Conservation (phyloP, 805 yeast genomes). For the Wickerhamomyces hampshirensis region DNA sequence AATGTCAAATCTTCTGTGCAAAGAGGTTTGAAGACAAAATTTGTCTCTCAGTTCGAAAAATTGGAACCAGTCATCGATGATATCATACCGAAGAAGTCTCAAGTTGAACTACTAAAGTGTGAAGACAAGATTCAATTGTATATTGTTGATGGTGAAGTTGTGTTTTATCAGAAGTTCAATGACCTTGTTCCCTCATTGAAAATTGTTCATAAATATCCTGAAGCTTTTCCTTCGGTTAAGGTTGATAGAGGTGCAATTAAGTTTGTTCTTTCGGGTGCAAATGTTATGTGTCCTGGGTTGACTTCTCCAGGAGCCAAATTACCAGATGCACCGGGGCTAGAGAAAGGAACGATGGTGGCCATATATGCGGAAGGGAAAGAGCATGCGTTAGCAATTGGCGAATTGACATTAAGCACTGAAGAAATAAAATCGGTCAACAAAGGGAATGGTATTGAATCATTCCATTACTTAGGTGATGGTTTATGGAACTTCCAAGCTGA, state of each 20-base stretch:
- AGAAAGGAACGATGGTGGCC: conserved; percentile 67
- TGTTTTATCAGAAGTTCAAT: conserved; percentile 77
- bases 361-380: conserved; percentile 93
- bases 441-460: conserved; percentile 83
- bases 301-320: conserved; percentile 80
- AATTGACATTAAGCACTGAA: conserved; percentile 79
- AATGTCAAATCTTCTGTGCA: conserved; percentile 94
- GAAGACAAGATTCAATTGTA: conserved; percentile 84
- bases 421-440: conserved; percentile 80
- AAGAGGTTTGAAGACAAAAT: conserved; percentile 73
- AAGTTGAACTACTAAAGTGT: conserved; percentile 75
- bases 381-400: conserved; percentile 86
- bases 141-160: conserved; percentile 65
- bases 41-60: conserved; percentile 69
- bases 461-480: conserved; percentile 87
- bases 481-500: conserved; percentile 63
- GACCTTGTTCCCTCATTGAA: conserved; percentile 71
- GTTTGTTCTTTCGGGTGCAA: conserved; percentile 92
- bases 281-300: conserved; percentile 94
- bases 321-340: conserved; percentile 66
- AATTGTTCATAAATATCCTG: conserved; percentile 77
- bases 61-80: conserved; percentile 75
- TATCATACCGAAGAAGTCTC: conserved; percentile 84
- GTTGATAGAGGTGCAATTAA: conserved; percentile 97
- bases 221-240: conserved; percentile 76